Percentiles rank a stretch among this genome's conserved stretches.
Conservation (phyloP, 2,329 filamentous ascomycete genomes). For the Penicillium sp. region DNA sequence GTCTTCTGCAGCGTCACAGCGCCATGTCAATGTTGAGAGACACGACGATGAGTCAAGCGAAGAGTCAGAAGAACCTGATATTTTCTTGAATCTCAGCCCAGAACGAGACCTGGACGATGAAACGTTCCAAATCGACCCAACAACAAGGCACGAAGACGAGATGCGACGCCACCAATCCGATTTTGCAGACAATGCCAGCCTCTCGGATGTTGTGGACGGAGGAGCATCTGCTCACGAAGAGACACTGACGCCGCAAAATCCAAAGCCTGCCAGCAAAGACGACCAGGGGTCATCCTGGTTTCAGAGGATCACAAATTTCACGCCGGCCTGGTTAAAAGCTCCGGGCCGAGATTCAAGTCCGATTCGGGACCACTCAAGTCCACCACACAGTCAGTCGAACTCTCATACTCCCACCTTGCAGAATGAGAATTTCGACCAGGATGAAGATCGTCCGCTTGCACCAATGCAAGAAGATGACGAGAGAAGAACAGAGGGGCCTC, state of each 20-base stretch:
- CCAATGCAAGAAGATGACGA: slow-evolving; percentile 5
- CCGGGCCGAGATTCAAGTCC: slow-evolving; percentile 27
- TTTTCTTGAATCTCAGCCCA: slow-evolving; percentile 25
- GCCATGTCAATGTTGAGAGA: slow-evolving; percentile 17
- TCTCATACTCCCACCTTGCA: background rate
- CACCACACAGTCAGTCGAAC: background rate
- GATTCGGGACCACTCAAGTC: slow-evolving; percentile 17
- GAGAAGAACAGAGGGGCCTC: background rate
- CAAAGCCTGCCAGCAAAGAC: slow-evolving; percentile 22
- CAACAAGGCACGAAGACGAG: slow-evolving; percentile 27
- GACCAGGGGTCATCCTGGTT: slow-evolving; percentile 45
- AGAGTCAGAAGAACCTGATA: slow-evolving; percentile 12
- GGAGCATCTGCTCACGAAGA: slow-evolving; percentile 21
- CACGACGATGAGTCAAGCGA: background rate
- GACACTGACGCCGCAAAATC: slow-evolving; percentile 30
- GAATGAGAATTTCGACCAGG: slow-evolving; percentile 7
- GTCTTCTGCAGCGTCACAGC: slow-evolving; percentile 21
- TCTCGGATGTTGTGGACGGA: slow-evolving; percentile 24
- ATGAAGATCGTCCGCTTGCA: slow-evolving; percentile 3
- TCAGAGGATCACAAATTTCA: slow-evolving; percentile 39
- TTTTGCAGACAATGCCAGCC: slow-evolving; percentile 15
- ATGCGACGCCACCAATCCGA: slow-evolving; percentile 19
- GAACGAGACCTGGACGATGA: slow-evolving; percentile 29
- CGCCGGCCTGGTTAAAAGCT: slow-evolving; percentile 42
- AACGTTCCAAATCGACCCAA: slow-evolving; percentile 31